Evolutionary conservation across 176 grass and related monocot species (phyloP), one percentile per base, ranked within the genome.

Genomic region (Bonia amplexicaulis): DNA sequence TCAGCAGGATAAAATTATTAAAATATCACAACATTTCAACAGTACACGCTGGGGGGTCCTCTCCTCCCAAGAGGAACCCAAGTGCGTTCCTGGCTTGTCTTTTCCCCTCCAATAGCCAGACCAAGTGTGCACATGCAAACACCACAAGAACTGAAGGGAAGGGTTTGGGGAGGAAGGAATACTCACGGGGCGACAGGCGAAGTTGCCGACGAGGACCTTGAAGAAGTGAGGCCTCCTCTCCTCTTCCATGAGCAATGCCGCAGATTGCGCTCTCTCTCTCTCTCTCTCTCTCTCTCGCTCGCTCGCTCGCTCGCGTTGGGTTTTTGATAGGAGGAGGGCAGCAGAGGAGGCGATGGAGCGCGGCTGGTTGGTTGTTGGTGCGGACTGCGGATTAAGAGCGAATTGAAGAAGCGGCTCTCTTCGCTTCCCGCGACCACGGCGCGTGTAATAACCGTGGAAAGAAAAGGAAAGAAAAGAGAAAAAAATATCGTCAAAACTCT

Each of bases 161-260:
- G 49, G 76, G 45, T 12, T 40, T 25, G n/a, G 47, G 61, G 58
- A 1, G 25, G 26, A 33, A 3, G 62, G 58, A 42, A 6, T 51
- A 73, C 89, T 87, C 75, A 88, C 86, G 82, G 82, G 52, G 66
- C 82, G 78, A 31, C 81, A 71, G 71, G 65, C 39, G 66, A 88
- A 82, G 64, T 84, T 71, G 65, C 71, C 81, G 58, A 85, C 9
- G 85, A 91, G 71, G 70, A 88, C 71, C 86, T 91, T 88, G 71
- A 81, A 81, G 90, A 90, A 87, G 9, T 64, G 90, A 69, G 54
- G 82, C 82, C 46, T 80, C 77, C 58, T 81, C 65, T 31, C 55
- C 37, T 62, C 86, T 14, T 66, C 82, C 82, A 85, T 88, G 70
- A 55, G 37, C 25, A 20, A 20, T 33, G 33, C 66, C 14, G 59